Base-by-base conservation (phyloP, 1,139 yeast genomes). In the Kazachstania sp. region DNA sequence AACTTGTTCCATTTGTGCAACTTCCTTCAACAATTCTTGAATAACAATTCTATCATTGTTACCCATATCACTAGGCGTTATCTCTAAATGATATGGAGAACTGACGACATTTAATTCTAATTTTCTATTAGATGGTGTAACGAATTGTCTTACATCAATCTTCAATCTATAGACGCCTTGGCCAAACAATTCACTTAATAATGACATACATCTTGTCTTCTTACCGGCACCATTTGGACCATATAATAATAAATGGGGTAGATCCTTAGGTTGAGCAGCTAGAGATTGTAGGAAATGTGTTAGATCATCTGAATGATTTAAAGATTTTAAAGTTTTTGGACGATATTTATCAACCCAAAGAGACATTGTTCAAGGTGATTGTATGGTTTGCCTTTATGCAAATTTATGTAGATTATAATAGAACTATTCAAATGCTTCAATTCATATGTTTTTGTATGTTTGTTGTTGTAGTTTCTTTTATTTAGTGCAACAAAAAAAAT, bases 181-280 rank as follows among this genome's bases (percentile, higher is more conserved):
- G 1, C 97, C 97, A 61, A 83, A 92, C 45, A 92, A 73, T 59
- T 86, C 90, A 49, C 80, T 75, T 47, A 92, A 69, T 3, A 95
- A 75, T 9, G 95, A 81, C 67, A 88, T 77, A 16, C 90, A 86
- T 57, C 98, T 77, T 3, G 98, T 94, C 71, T 92, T 94, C 66
- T 92, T 92, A 51, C 99, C 99, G 15, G 95, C 86, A 5, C 99
- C 99, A 43, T 90, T 81, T 1, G 98, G 97, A 0, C 99, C 99
- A 64, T 90, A 90, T 11, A 92, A 78, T 37, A 92, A 70, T 46
- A 92, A 68, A 70, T 92, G 98, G 3, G 99, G 99, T 63, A 92
- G 83, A 64, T 94, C 97, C 1, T 59, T 67, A 57, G 55, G 60
- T 45, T 60, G 59, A 20, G 60, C 50, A 18, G 71, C 67, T 45